These are phyloP conservation scores for Phytophthora boehmeriae DNA, from an alignment of 352 stramenopile species.

Conservation along the genomic window DNA sequence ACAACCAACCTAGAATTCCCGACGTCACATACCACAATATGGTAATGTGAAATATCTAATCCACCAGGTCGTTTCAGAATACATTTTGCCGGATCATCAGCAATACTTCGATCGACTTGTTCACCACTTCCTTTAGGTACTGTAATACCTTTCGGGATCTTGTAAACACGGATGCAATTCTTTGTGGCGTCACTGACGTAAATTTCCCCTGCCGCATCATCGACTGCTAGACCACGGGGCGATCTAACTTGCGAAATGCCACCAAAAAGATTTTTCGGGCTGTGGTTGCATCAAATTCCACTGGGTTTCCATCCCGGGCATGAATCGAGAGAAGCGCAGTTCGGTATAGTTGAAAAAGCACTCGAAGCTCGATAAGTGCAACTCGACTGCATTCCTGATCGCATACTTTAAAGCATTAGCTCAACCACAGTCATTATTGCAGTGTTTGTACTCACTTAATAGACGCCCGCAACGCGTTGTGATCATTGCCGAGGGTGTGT, in stretches of 20 bases:
- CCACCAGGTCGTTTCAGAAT: conserved; percentile 45
- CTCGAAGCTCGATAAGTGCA: conserved; percentile 34
- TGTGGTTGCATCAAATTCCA: conserved; percentile 22
- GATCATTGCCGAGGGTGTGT: conserved; percentile 25
- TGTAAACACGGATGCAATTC: conserved; percentile 59
- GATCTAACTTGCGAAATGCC: conserved; percentile 16
- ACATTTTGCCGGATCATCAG: conserved; percentile 3
- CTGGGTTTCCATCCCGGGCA: conserved; percentile 8
- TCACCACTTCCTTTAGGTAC: conserved; percentile 17
- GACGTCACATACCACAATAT: conserved; percentile 64
- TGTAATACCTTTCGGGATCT: conserved; percentile 23
- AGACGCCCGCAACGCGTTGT: conserved; percentile 29
- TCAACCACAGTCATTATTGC: neutral
- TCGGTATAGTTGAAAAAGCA: conserved; percentile 42
- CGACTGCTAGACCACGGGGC: conserved; percentile 42
- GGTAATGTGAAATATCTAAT: conserved; percentile 71
- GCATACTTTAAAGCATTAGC: conserved; percentile 40
- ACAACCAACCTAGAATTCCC: conserved; percentile 55
- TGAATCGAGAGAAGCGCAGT: conserved; percentile 21
- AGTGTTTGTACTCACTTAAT: conserved; percentile 20
- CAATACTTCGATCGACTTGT: conserved; percentile 28
- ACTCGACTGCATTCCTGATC: conserved; percentile 35
- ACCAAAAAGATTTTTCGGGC: conserved; percentile 27
- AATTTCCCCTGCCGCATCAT: conserved; percentile 62
- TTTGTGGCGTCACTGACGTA: conserved; percentile 61